Evolutionary conservation across 2,329 filamentous ascomycete genomes (phyloP).

Genomic region (Aspergillus ruber): DNA sequence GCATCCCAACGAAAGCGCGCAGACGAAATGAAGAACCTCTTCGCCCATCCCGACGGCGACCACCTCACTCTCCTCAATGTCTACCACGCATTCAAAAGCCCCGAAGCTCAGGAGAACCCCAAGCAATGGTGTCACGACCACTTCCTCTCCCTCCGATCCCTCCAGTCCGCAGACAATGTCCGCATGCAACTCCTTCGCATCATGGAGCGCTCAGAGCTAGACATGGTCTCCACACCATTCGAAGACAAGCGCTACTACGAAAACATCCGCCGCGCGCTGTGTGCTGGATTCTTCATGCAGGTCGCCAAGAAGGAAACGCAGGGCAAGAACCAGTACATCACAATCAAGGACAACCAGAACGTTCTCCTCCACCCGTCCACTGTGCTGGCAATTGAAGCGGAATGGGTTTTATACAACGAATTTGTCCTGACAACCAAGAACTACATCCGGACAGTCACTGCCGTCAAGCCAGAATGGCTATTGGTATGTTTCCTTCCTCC

Average conservation of each 20-base stretch:
- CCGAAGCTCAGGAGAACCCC: slow-evolving; percentile 61
- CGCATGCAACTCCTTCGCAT: slow-evolving; percentile 86
- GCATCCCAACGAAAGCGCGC: slow-evolving; percentile 79
- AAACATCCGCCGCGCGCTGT: slow-evolving; percentile 88
- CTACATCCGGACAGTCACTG: slow-evolving; percentile 90
- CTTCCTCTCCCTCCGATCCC: slow-evolving; percentile 81
- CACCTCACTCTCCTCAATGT: slow-evolving; percentile 95
- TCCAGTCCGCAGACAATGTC: slow-evolving; percentile 91
- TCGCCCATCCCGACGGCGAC: slow-evolving; percentile 87
- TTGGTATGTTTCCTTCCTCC: slow-evolving; percentile 53
- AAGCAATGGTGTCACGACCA: slow-evolving; percentile 97
- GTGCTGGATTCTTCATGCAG: slow-evolving; percentile 99
- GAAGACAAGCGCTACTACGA: slow-evolving; percentile 96
- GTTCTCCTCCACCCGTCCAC: slow-evolving; percentile 92
- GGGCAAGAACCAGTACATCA: slow-evolving; percentile 79
- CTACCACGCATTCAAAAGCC: slow-evolving; percentile 91
- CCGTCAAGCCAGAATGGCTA: slow-evolving; percentile 89
- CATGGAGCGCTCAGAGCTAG: slow-evolving; percentile 87
- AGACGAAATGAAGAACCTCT: slow-evolving; percentile 94
- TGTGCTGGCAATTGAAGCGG: slow-evolving; percentile 77
- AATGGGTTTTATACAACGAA: slow-evolving; percentile 98
- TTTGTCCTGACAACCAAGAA: slow-evolving; percentile 98
- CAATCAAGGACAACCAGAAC: slow-evolving; percentile 91
- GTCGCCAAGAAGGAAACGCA: slow-evolving; percentile 87
- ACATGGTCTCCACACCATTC: slow-evolving; percentile 82